phyloP scores from a whole-genome alignment of 768 basidiomycete genomes.

The Scleroderma bovista region DNA sequence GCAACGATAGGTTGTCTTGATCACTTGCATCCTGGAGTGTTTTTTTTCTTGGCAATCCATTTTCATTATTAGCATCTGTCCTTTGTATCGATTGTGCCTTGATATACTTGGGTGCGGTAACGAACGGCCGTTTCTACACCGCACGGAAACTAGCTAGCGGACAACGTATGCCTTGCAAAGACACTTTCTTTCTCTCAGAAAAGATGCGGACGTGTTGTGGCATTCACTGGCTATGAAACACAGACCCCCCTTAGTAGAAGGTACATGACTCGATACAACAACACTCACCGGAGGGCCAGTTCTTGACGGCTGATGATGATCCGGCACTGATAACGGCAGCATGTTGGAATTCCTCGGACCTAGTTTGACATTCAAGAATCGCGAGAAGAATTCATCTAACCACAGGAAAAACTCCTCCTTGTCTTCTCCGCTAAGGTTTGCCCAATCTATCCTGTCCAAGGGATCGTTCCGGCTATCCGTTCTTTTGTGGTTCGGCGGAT shows the following conservation, averaged over 20 bases:
- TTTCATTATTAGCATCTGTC: too few species aligned
- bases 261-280: background rate
- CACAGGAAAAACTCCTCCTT: conserved; percentile 71
- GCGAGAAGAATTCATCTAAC: conserved; percentile 77
- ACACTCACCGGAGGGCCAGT: conserved; percentile 16
- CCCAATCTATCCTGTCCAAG: conserved; percentile 52
- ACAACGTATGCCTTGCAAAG: background rate
- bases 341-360: conserved; percentile 5
- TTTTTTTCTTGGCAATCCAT: too few species aligned
- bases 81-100: too few species aligned
- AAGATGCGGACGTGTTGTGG: conserved; percentile 13
- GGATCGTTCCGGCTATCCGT: background rate
- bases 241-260: background rate
- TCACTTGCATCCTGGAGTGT: background rate
- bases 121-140: too few species aligned
- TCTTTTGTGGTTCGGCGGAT: conserved; percentile 11
- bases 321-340: background rate
- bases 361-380: conserved; percentile 29
- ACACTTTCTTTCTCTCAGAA: conserved; percentile 3
- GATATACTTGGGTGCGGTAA: too few species aligned
- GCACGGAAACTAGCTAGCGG: too few species aligned
- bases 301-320: background rate
- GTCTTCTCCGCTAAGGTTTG: conserved; percentile 58
- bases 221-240: conserved; percentile 21
- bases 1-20: conserved; percentile 9